A percentile compares a stretch with the other conserved stretches of the same genome.
phyloP scores from a whole-genome alignment of 2,329 filamentous ascomycete genomes.

The Phialophora chinensis region DNA sequence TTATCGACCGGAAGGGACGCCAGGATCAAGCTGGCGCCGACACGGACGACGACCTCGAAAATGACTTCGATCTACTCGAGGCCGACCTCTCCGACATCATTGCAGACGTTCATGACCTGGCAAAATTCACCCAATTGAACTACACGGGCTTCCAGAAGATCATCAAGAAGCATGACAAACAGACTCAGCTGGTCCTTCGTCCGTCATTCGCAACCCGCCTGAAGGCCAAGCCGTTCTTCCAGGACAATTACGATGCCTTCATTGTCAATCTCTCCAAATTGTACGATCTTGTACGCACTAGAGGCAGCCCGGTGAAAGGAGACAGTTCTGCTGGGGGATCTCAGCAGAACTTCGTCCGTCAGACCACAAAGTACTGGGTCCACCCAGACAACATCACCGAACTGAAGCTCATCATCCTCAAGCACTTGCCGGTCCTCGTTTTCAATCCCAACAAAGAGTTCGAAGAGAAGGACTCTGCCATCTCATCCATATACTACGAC shows the following conservation, averaged over 20 bases:
- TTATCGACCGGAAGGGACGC: conserved; percentile 73
- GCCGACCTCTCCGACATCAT: conserved; percentile 97
- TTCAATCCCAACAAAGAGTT: conserved; percentile 99
- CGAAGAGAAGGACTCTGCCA: conserved; percentile 85
- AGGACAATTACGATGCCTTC: conserved; percentile 96
- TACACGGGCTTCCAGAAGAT: conserved; percentile 99
- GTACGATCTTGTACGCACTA: conserved; percentile 91
- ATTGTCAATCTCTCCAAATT: conserved; percentile 93
- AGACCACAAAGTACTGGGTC: conserved; percentile 99
- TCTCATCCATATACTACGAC: conserved; percentile 98
- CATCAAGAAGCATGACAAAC: conserved; percentile 99
- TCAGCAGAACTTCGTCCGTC: conserved; percentile 93
- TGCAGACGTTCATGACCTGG: conserved; percentile 95
- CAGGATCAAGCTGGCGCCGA: conserved; percentile 48
- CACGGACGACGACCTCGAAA: conserved; percentile 64
- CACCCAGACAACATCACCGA: conserved; percentile 98
- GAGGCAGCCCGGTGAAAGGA: conserved; percentile 89
- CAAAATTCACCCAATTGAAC: conserved; percentile 97
- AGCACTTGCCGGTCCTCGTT: conserved; percentile 94
- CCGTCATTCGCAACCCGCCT: conserved; percentile 95
- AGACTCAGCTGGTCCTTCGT: conserved; percentile 88
- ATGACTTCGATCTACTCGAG: conserved; percentile 92
- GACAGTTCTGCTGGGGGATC: conserved; percentile 88
- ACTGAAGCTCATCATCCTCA: conserved; percentile 94
- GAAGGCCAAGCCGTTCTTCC: conserved; percentile 97